Conservation (phyloP, 2,329 filamentous ascomycete genomes). For the Fusarium burgessii region DNA sequence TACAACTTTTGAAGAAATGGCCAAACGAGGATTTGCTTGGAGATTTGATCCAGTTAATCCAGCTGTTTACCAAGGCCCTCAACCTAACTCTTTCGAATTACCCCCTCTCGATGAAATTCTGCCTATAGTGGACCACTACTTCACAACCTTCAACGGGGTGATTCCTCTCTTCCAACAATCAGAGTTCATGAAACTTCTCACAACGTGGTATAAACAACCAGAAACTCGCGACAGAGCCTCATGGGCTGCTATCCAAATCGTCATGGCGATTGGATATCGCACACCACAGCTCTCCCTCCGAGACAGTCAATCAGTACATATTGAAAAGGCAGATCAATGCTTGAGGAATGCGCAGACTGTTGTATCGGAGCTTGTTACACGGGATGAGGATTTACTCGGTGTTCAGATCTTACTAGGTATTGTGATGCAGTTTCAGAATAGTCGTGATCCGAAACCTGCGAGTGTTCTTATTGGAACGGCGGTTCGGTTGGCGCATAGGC, state of each 20-base stretch:
- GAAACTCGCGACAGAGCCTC: slow-evolving; percentile 38
- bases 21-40: slow-evolving; percentile 8
- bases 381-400: slow-evolving; percentile 54
- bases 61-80: slow-evolving; percentile 31
- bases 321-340: slow-evolving; percentile 46
- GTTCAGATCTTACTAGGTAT: slow-evolving; percentile 56
- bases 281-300: slow-evolving; percentile 37
- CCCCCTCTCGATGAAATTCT: slow-evolving; percentile 53
- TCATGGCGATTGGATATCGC: slow-evolving; percentile 54
- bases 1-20: background rate
- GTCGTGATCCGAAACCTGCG: slow-evolving; percentile 53
- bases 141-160: slow-evolving; percentile 51
- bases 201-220: slow-evolving; percentile 50
- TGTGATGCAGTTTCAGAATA: slow-evolving; percentile 54
- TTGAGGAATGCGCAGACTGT: slow-evolving; percentile 55
- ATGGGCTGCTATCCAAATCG: slow-evolving; percentile 56
- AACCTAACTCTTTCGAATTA: slow-evolving; percentile 38
- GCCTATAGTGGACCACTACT: slow-evolving; percentile 54
- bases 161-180: slow-evolving; percentile 54
- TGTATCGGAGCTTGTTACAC: slow-evolving; percentile 54
- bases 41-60: slow-evolving; percentile 42
- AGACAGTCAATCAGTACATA: slow-evolving; percentile 29
- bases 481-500: slow-evolving; percentile 53
- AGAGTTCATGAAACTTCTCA: slow-evolving; percentile 53
- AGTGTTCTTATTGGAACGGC: slow-evolving; percentile 55